A percentile compares a stretch with the other conserved stretches of the same genome.
phyloP scores from a whole-genome alignment of 2,329 filamentous ascomycete genomes.

The Aureobasidium pullulans region DNA sequence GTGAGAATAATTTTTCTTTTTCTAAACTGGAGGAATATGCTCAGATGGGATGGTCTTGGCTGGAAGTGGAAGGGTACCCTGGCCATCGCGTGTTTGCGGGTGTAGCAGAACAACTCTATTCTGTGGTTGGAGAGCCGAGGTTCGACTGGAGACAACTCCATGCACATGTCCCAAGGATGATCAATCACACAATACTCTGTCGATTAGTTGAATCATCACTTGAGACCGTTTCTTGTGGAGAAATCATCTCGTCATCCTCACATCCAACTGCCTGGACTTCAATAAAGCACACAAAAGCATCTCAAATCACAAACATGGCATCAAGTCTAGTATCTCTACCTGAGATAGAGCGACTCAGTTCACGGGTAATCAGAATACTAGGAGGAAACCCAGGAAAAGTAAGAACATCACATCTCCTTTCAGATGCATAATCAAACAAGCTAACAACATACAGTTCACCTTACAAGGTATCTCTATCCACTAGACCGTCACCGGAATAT shows the following conservation, averaged over 20 bases:
- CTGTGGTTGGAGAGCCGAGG: background rate
- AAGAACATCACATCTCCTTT: constrained; percentile 16
- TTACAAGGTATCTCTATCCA: constrained; percentile 46
- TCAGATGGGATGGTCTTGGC: background rate
- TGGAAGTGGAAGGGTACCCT: background rate
- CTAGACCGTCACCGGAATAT: constrained; percentile 22
- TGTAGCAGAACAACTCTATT: background rate
- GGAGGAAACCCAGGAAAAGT: constrained; percentile 87
- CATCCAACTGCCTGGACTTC: too few species aligned
- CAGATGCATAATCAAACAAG: background rate
- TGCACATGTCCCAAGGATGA: background rate
- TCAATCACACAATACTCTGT: background rate
- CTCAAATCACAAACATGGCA: constrained; percentile 15
- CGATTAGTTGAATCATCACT: too few species aligned
- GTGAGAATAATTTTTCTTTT: background rate
- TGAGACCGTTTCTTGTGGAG: too few species aligned
- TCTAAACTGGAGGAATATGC: background rate
- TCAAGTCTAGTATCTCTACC: constrained; percentile 53
- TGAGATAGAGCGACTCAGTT: constrained; percentile 69
- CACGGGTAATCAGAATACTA: constrained; percentile 72
- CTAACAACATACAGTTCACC: constrained; percentile 41
- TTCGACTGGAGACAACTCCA: background rate
- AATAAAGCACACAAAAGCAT: background rate
- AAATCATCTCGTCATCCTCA: background rate
- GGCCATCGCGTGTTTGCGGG: background rate